These are phyloP conservation scores for Zasmidium citrigriseum DNA, from an alignment of 2,329 filamentous ascomycete species.

Conservation along the genomic window DNA sequence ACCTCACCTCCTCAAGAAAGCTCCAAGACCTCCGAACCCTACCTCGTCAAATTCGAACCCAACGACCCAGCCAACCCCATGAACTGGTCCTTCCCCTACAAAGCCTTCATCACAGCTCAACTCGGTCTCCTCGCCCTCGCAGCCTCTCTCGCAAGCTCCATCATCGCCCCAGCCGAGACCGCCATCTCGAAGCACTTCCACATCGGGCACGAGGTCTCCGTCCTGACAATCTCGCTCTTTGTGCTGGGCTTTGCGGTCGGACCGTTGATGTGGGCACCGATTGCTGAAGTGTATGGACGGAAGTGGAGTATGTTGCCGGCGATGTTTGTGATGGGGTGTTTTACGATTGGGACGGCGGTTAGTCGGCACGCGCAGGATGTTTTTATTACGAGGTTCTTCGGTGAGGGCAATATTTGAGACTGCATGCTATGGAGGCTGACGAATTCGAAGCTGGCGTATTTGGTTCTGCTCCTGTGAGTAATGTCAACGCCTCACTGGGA, in stretches of 20 bases:
- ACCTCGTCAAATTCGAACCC: constrained; percentile 35
- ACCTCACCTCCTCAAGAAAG: too few species aligned
- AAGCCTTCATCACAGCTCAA: constrained; percentile 52
- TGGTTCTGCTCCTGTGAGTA: constrained; percentile 44
- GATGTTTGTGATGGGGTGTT: constrained; percentile 45
- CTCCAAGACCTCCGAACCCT: too few species aligned
- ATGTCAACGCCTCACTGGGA: constrained; percentile 46
- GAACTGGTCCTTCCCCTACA: constrained; percentile 47
- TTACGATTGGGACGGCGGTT: constrained; percentile 49
- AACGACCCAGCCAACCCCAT: constrained; percentile 49
- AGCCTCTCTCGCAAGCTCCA: constrained; percentile 45
- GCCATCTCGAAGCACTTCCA: constrained; percentile 46
- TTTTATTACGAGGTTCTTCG: constrained; percentile 48
- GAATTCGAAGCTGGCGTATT: constrained; percentile 38
- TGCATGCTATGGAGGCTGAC: too few species aligned
- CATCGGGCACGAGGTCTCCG: constrained; percentile 46
- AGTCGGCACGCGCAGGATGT: constrained; percentile 40
- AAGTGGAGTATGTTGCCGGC: constrained; percentile 47
- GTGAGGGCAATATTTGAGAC: too few species aligned
- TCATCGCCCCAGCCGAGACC: constrained; percentile 50
- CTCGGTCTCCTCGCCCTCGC: constrained; percentile 50
- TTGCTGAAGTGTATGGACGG: constrained; percentile 42
- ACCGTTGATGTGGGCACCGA: constrained; percentile 30
- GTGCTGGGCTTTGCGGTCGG: constrained; percentile 48
- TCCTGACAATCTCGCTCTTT: constrained; percentile 51